Base-by-base conservation (phyloP, 2,329 filamentous ascomycete genomes). In the Colletotrichum sublineola region DNA sequence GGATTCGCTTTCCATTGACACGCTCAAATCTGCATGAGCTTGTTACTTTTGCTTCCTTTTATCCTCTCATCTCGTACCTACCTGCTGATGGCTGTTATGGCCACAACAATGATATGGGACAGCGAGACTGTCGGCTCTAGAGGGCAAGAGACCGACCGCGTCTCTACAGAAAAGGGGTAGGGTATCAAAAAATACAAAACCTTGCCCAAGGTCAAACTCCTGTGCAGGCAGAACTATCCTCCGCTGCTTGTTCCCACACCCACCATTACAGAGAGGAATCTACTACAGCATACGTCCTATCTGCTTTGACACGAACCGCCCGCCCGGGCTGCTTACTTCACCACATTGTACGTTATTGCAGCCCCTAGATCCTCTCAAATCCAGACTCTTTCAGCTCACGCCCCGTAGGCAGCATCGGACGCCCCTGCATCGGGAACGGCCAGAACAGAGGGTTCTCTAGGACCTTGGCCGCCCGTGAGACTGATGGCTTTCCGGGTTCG, bases 351-450 rank as follows among this genome's bases (percentile, higher is more conserved):
- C 20, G 18, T 12, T 31, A 29, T 55, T 20, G n/a, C 15, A 11
- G 18, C 20, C 15, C 55, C 29, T 46, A 84, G 5, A 86, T 44
- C 31, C 84, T 71, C 33, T 81, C 82, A 76, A 90, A 90, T 0
- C 88, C 88, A 2, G 88, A 86, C 40, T 86, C 83, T 74, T 85
- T 81, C 64, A 90, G 75, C 62, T 84, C 81, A 40, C 82, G 76
- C 0, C 87, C 86, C 0, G 78, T 81, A 0, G 86, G 84, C 38
- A 90, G 74, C 69, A 89, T 86, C 3, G 88, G 88, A 31, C 87
- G 82, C 0, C 88, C 88, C 75, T 90, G 88, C 86, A 89, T 86
- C 0, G 88, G 88, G 72, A 90, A 90, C 0, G 88, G 87, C 88
- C 88, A 90, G 75, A 90, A 90, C 2, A 90, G 79, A 24, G 88